A percentile compares a stretch with the other conserved stretches of the same genome.
phyloP scores from a whole-genome alignment of 441 rosid species.

The Capsella rubella region DNA sequence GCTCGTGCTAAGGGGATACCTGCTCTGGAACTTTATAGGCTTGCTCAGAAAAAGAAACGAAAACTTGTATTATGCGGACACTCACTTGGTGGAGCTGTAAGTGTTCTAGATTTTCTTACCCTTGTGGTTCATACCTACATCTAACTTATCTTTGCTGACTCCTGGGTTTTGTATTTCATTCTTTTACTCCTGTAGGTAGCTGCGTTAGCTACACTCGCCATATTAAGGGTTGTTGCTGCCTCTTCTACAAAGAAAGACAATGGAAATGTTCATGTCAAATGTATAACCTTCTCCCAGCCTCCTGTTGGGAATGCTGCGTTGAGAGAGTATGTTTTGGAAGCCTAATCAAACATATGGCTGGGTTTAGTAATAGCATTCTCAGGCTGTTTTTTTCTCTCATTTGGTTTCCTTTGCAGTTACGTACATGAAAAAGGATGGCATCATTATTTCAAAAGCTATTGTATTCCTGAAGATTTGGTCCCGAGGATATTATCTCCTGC shows the following conservation, averaged over 20 bases:
- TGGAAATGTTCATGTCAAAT: conserved; percentile 80
- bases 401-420: conserved; percentile 59
- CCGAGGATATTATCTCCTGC: conserved; percentile 98
- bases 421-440: conserved; percentile 96
- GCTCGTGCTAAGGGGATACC: conserved; percentile 99
- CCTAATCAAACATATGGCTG: conserved; percentile 18
- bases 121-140: conserved; percentile 12
- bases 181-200: conserved; percentile 57
- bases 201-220: conserved; percentile 96
- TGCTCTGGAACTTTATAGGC: conserved; percentile 91
- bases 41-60: conserved; percentile 92
- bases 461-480: conserved; percentile 97
- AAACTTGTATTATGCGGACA: conserved; percentile 99
- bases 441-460: conserved; percentile 89
- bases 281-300: conserved; percentile 97
- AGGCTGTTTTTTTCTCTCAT: not conserved
- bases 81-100: conserved; percentile 99
- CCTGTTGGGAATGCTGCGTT: conserved; percentile 97
- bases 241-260: conserved; percentile 67
- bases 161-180: not conserved
- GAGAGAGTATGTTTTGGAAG: conserved; percentile 72
- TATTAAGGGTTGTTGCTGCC: conserved; percentile 89
- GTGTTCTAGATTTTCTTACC: conserved; percentile 36
- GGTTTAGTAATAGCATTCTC: conserved; percentile 28
- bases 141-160: not conserved